Evolutionary conservation across 495 filamentous ascomycete genomes (phyloP).

Genomic region (Penicillium pancosmium): DNA sequence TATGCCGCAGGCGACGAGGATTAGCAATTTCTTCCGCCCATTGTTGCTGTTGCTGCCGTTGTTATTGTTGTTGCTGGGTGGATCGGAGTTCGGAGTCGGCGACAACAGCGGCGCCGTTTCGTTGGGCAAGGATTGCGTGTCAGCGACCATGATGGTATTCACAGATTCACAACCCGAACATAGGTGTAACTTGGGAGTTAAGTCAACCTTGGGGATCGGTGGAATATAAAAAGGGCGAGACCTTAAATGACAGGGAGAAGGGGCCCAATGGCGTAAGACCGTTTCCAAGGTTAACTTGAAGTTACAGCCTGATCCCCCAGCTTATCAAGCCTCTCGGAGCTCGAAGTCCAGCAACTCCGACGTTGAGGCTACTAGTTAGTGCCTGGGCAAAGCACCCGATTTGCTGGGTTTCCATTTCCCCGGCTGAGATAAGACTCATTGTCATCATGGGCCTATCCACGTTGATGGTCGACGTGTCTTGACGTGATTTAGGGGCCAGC

Average conservation of each 20-base stretch:
- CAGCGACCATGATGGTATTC: neutral
- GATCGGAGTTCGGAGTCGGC: conserved; percentile 1
- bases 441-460: conserved; percentile 1
- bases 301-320: neutral
- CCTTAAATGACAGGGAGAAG: neutral
- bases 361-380: neutral
- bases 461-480: neutral
- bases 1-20: conserved; percentile 21
- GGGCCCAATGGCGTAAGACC: conserved; percentile 1
- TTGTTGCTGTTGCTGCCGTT: neutral
- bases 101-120: neutral
- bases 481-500: neutral
- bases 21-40: conserved; percentile 21
- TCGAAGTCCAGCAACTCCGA: conserved; percentile 1
- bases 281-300: neutral
- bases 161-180: too few species aligned
- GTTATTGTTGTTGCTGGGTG: neutral
- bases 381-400: neutral
- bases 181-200: neutral
- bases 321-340: neutral
- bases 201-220: neutral
- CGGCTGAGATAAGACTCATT: neutral
- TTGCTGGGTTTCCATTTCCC: neutral
- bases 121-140: neutral
- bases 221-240: conserved; percentile 1